phyloP scores from a whole-genome alignment of 768 basidiomycete genomes.

The Tylopilus plumbeoviolaceoides region DNA sequence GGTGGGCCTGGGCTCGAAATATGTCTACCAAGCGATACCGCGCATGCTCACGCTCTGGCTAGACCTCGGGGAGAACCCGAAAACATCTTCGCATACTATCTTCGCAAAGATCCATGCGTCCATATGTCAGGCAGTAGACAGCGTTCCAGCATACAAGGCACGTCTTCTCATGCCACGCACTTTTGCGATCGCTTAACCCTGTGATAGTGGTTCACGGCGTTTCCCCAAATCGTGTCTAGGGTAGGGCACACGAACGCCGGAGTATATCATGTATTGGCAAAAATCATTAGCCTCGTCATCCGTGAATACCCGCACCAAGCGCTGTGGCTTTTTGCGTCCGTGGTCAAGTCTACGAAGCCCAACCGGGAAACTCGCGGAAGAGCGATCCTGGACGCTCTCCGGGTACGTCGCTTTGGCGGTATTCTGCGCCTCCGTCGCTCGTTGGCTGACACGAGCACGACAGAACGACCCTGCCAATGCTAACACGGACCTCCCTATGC shows the following conservation, averaged over 20 bases:
- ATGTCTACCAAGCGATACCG: conserved; percentile 92
- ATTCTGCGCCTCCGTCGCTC: not conserved
- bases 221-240: conserved; percentile 95
- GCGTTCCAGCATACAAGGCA: conserved; percentile 79
- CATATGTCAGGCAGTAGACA: conserved; percentile 52
- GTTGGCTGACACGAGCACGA: not conserved
- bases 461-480: conserved; percentile 47
- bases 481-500: conserved; percentile 37
- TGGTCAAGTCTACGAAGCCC: conserved; percentile 75
- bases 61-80: conserved; percentile 67
- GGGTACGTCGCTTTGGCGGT: conserved; percentile 36
- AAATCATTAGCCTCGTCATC: conserved; percentile 72
- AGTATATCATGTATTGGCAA: conserved; percentile 57
- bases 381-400: conserved; percentile 52
- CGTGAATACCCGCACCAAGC: conserved; percentile 84
- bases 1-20: conserved; percentile 84
- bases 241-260: conserved; percentile 69
- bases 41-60: conserved; percentile 93
- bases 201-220: conserved; percentile 87
- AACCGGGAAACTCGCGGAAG: conserved; percentile 59
- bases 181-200: conserved; percentile 7
- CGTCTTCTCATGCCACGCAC: conserved; percentile 5
- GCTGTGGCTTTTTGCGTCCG: conserved; percentile 88
- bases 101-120: conserved; percentile 56
- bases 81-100: conserved; percentile 27